Conservation (phyloP, 805 yeast species). For the Candida qinlingensis region DNA sequence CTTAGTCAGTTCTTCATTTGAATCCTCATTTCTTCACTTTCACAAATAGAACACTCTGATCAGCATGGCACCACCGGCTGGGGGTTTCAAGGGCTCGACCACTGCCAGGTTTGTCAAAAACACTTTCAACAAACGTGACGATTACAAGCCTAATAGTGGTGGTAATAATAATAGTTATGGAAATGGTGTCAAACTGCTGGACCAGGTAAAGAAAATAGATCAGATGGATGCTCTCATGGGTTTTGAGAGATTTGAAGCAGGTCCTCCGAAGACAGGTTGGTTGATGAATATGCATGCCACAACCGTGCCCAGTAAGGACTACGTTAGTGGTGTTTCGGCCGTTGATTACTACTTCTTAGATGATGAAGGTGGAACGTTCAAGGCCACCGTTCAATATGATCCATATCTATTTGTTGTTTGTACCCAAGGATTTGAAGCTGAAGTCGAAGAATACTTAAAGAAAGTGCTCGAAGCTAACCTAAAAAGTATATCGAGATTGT, state of each 20-base stretch:
- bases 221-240: constrained; percentile 81
- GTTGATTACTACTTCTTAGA: constrained; percentile 93
- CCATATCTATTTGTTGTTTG: constrained; percentile 82
- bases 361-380: constrained; percentile 95
- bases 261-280: constrained; percentile 82
- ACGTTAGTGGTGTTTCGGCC: constrained; percentile 69
- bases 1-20: no score
- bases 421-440: constrained; percentile 48
- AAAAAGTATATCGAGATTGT: constrained; percentile 48
- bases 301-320: constrained; percentile 52
- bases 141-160: constrained; percentile 28
- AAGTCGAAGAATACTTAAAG: constrained; percentile 80
- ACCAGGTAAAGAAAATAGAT: constrained; percentile 56
- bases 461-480: constrained; percentile 59
- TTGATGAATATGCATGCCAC: constrained; percentile 91
- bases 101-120: constrained; percentile 51
- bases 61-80: constrained; percentile 1
- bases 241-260: constrained; percentile 69
- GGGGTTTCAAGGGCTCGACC: constrained; percentile 39
- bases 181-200: constrained; percentile 26
- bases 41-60: background rate
- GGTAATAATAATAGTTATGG: constrained; percentile 3
- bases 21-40: no score
- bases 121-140: constrained; percentile 17
- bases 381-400: constrained; percentile 73